Evolutionary conservation across 148 eudicot genomes (phyloP).

Genomic region (Beta vulgaris): DNA sequence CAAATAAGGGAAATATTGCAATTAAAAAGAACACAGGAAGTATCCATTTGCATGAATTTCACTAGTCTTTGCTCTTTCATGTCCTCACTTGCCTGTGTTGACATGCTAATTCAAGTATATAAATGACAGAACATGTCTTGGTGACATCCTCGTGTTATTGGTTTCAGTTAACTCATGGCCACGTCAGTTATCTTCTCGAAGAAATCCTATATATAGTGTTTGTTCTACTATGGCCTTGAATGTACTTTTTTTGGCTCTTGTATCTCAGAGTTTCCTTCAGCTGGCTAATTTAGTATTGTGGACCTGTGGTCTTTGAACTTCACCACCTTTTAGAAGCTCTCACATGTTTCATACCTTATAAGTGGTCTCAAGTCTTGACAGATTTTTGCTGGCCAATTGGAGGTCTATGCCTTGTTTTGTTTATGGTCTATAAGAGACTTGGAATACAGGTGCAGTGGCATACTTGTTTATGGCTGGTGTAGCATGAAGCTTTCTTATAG

Average conservation of each 20-base stretch:
- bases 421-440: neutral
- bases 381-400: neutral
- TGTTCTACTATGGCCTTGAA: neutral
- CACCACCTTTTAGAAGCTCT: neutral
- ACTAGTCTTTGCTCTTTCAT: neutral
- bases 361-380: neutral
- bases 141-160: neutral
- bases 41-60: neutral
- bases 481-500: neutral
- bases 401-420: neutral
- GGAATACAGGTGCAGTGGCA: neutral
- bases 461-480: neutral
- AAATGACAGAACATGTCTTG: no score
- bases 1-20: no score
- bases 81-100: neutral
- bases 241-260: neutral
- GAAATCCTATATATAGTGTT: neutral
- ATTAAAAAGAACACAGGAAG: no score
- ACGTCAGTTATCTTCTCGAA: neutral
- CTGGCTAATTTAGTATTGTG: neutral
- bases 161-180: neutral
- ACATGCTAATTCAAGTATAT: neutral
- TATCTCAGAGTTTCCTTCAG: neutral
- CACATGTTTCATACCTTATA: no score
- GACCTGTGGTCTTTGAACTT: neutral